Evolutionary conservation across 1,139 yeast genomes (phyloP), one percentile per base, ranked within the genome.

Genomic region (Petasospora fabianii): DNA sequence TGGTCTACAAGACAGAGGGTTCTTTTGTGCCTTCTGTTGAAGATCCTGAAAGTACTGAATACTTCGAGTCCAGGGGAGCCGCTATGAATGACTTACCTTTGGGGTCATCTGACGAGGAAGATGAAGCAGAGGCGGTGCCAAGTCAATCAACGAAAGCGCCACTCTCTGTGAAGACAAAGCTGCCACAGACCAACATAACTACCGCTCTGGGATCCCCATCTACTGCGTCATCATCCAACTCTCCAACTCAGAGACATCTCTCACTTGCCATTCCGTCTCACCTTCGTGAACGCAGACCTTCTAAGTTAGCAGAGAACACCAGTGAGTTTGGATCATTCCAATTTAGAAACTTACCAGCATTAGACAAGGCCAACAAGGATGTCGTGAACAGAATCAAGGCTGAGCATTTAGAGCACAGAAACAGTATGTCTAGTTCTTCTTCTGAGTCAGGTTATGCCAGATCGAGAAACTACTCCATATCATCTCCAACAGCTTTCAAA

Each of bases 351-450:
- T 66, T 94, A 47, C 81, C 92, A 11, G 94, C 94, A 5, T 69
- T 94, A 46, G 98, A 92, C 53, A 85, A 84, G 55, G 97, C 96
- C 14, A 94, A 94, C 56, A 87, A 86, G 57, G 97, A 90, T 61
- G 90, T 86, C 13, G 86, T 94, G 44, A 85, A 85, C 55, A 68
- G 96, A 48, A 72, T 94, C 54, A 85, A 87, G 55, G 80, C 73
- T 33, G 97, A 92, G 58, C 96, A 86, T 61, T 51, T 80, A 31
- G 57, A 54, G 35, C 58, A 54, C 34, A 47, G 58, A 36, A 50
- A 42, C 28, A 55, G 59, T 32, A 41, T 54, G 15, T 58, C 65
- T 2, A 61, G 65, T 27, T 61, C 68, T 1, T 61, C 68, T 0
- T 63, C 69, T 1, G 55, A 53, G 3, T 50, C 59, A 3, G 54